A percentile compares a stretch with the other conserved stretches of the same genome.
These are phyloP conservation scores for Brettanomyces anomalus DNA, from an alignment of 805 yeast genomes.

Conservation along the genomic window DNA sequence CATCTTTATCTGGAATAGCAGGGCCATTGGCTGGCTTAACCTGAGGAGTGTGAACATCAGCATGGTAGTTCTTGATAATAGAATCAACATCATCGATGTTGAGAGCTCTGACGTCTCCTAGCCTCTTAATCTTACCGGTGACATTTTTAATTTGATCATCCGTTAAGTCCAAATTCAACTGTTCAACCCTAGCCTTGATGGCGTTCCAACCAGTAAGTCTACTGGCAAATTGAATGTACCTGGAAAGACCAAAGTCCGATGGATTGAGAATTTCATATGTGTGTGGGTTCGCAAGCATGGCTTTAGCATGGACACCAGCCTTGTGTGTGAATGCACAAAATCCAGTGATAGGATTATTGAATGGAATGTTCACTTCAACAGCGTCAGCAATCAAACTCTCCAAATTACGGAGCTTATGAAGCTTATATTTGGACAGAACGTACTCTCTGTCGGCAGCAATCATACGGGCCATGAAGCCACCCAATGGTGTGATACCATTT, in stretches of 20 bases:
- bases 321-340: slow-evolving; percentile 99
- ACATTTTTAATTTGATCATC: slow-evolving; percentile 95
- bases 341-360: slow-evolving; percentile 97
- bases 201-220: slow-evolving; percentile 99
- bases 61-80: slow-evolving; percentile 88
- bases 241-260: slow-evolving; percentile 86
- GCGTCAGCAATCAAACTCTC: slow-evolving; percentile 96
- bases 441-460: slow-evolving; percentile 97
- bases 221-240: slow-evolving; percentile 97
- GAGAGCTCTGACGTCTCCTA: slow-evolving; percentile 92
- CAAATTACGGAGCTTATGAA: slow-evolving; percentile 91
- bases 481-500: slow-evolving; percentile 95
- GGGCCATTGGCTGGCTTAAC: slow-evolving; percentile 27
- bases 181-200: slow-evolving; percentile 96
- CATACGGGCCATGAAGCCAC: slow-evolving; percentile 99
- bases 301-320: slow-evolving; percentile 99
- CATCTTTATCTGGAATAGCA: slow-evolving; percentile 21
- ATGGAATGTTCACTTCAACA: slow-evolving; percentile 93
- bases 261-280: slow-evolving; percentile 97
- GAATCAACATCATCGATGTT: slow-evolving; percentile 97
- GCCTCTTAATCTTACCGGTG: slow-evolving; percentile 82
- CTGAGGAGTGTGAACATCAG: slow-evolving; percentile 54
- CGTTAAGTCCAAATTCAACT: slow-evolving; percentile 77
- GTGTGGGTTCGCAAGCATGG: slow-evolving; percentile 95
- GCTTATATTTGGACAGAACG: slow-evolving; percentile 86